A percentile compares a stretch with the other conserved stretches of the same genome.
Conservation (phyloP, 345 rosid genomes). For the Eucalyptus urophylla region DNA sequence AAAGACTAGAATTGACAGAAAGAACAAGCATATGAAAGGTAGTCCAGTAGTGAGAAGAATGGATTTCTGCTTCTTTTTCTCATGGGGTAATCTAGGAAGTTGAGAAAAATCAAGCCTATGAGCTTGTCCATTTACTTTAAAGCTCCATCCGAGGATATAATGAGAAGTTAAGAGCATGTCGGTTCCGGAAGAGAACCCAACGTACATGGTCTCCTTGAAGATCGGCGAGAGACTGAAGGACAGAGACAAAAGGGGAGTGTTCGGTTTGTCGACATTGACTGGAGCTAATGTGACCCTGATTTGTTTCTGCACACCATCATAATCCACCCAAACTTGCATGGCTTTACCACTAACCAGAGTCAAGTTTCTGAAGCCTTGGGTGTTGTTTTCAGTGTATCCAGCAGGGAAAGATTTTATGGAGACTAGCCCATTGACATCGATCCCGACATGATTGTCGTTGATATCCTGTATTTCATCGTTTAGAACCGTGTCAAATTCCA, state of each 20-base stretch:
- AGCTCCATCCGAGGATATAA: background rate
- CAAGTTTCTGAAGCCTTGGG: background rate
- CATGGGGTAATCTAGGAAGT: background rate
- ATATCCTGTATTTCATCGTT: constrained; percentile 25
- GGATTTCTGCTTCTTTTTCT: background rate
- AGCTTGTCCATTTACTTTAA: background rate
- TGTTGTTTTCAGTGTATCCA: constrained; percentile 10
- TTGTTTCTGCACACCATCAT: too few species aligned
- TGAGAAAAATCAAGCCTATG: background rate
- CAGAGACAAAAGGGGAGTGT: too few species aligned
- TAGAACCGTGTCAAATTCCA: constrained; percentile 34
- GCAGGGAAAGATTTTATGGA: constrained; percentile 22
- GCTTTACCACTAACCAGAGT: too few species aligned
- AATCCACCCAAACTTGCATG: too few species aligned
- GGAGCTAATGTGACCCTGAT: too few species aligned
- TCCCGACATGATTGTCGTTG: constrained; percentile 45
- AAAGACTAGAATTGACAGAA: background rate
- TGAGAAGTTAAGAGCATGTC: background rate
- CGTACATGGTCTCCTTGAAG: background rate
- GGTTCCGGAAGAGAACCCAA: background rate
- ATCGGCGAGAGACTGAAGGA: background rate
- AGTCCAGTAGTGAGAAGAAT: background rate
- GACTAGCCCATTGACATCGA: constrained; percentile 31
- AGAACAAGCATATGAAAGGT: background rate
- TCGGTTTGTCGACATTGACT: too few species aligned